phyloP scores from a whole-genome alignment of 306 rosid species.

The Prunus armeniaca region DNA sequence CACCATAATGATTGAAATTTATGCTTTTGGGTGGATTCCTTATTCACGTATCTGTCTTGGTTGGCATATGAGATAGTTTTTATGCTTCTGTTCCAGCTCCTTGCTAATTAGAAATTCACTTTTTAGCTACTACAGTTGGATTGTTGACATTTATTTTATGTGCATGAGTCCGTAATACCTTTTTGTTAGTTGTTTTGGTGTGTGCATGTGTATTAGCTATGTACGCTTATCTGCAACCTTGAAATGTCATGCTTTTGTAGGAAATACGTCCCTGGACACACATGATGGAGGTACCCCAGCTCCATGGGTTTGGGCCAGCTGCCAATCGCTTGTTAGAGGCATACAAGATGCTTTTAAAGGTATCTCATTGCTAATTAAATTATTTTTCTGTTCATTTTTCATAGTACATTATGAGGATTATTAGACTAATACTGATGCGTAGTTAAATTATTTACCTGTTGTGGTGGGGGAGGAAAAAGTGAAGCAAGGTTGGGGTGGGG shows the following conservation, averaged over 20 bases:
- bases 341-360: conserved; percentile 95
- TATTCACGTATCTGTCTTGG: background rate
- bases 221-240: background rate
- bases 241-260: conserved; percentile 33
- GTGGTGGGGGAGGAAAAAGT: background rate
- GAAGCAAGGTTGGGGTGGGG: background rate
- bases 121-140: background rate
- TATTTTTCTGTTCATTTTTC: background rate
- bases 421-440: background rate
- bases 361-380: conserved; percentile 18
- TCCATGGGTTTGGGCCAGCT: conserved; percentile 97
- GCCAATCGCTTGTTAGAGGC: conserved; percentile 95
- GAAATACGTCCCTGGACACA: conserved; percentile 99
- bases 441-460: background rate
- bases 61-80: background rate
- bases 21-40: background rate
- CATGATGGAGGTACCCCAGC: conserved; percentile 99
- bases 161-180: background rate
- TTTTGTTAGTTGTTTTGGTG: background rate
- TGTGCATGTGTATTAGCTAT: background rate
- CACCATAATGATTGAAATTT: background rate
- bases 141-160: background rate
- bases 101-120: background rate
- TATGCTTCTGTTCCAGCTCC: conserved; percentile 2
- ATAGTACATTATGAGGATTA: background rate